Percentiles rank a stretch among this genome's conserved stretches.
phyloP scores from a whole-genome alignment of 345 rosid genomes.

The Salix brachista region DNA sequence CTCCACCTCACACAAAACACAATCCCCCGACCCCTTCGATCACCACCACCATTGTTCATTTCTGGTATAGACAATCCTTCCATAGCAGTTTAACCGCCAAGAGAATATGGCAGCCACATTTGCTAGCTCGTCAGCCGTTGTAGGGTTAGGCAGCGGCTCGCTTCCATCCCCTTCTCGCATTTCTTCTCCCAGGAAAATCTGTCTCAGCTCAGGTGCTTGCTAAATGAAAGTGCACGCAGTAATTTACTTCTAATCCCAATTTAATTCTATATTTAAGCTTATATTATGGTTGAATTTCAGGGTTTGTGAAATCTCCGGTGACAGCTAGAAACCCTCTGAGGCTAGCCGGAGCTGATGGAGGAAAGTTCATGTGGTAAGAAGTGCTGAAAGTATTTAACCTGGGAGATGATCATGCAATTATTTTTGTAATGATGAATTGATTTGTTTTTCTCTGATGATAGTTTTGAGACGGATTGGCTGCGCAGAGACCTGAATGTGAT shows the following conservation, averaged over 20 bases:
- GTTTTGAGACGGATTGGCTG: conserved; percentile 86
- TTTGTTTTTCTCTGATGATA: background rate
- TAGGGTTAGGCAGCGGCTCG: conserved; percentile 59
- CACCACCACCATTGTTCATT: background rate
- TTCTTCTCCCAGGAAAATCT: conserved; percentile 19
- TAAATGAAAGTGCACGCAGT: background rate
- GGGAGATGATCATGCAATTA: background rate
- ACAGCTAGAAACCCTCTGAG: conserved; percentile 56
- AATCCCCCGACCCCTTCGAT: background rate
- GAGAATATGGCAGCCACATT: conserved; percentile 57
- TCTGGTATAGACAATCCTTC: background rate
- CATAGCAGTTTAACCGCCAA: background rate
- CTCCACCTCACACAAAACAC: conserved; percentile 11
- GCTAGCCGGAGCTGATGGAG: conserved; percentile 45
- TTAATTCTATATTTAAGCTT: background rate
- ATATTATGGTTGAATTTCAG: conserved; percentile 17
- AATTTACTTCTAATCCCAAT: background rate
- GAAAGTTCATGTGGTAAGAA: conserved; percentile 61
- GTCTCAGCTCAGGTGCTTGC: conserved; percentile 53
- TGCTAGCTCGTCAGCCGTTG: conserved; percentile 49
- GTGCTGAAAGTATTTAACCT: background rate
- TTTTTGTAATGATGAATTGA: background rate
- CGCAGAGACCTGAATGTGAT: conserved; percentile 72
- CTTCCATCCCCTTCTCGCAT: conserved; percentile 28
- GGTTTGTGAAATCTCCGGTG: conserved; percentile 53